Conservation (phyloP, 2,329 filamentous ascomycete genomes). For the Sclerotinia subarctica region DNA sequence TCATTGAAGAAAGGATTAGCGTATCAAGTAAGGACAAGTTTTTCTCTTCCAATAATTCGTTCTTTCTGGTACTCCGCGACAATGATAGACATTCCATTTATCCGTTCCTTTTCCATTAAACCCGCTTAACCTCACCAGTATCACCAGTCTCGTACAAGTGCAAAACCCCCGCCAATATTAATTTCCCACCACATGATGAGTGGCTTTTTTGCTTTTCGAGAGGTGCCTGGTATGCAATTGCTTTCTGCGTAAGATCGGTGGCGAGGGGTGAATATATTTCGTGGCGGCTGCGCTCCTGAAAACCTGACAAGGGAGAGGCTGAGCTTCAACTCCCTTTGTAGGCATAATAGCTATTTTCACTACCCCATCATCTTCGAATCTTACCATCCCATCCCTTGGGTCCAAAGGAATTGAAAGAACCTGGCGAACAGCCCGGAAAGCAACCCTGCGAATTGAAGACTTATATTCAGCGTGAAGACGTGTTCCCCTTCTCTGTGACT, state of each 20-base stretch:
- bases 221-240: background rate
- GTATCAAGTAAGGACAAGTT: constrained; percentile 21
- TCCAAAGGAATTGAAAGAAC: background rate
- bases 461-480: constrained; percentile 3
- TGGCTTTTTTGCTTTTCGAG: background rate
- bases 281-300: constrained; percentile 1
- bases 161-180: background rate
- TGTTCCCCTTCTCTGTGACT: background rate
- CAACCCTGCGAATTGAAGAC: background rate
- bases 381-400: constrained; percentile 8
- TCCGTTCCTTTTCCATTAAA: background rate
- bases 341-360: background rate
- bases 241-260: background rate
- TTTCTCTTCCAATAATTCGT: background rate
- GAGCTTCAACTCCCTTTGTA: constrained; percentile 10
- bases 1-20: background rate
- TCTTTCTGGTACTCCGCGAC: background rate
- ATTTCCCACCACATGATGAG: background rate
- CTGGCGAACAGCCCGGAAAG: no score
- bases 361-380: background rate
- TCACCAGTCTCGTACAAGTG: background rate
- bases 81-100: background rate
- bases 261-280: background rate
- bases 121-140: background rate
- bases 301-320: background rate